Evolutionary conservation across 352 stramenopile genomes (phyloP).

Genomic region (Phytophthora pseudosyringae): DNA sequence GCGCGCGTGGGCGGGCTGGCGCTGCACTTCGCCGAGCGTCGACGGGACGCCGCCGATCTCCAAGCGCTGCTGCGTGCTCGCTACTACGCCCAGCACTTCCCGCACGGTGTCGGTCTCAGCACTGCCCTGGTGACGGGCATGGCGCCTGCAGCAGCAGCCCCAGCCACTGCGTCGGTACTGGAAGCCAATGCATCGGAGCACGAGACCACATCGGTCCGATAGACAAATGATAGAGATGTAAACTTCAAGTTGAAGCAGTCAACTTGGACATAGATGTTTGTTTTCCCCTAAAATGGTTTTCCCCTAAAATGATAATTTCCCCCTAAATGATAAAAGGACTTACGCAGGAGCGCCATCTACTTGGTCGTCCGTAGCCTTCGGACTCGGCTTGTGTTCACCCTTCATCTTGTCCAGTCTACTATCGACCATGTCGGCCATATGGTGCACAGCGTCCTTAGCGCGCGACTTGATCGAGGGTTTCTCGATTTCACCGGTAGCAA

Average conservation of each 20-base stretch:
- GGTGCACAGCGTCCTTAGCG: constrained; percentile 35
- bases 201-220: constrained; percentile 27
- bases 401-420: constrained; percentile 12
- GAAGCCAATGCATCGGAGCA: constrained; percentile 9
- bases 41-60: constrained; percentile 55
- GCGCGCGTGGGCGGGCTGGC: constrained; percentile 67
- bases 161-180: not conserved
- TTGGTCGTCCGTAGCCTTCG: constrained; percentile 6
- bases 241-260: constrained; percentile 22
- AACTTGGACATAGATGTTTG: not conserved
- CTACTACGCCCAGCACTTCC: constrained; percentile 70
- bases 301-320: not conserved
- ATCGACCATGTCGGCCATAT: constrained; percentile 26
- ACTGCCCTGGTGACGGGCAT: constrained; percentile 5
- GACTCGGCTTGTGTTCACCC: constrained; percentile 20
- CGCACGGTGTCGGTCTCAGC: constrained; percentile 14
- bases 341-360: not conserved
- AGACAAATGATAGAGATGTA: constrained; percentile 19
- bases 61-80: constrained; percentile 66
- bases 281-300: constrained; percentile 3
- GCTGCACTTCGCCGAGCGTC: constrained; percentile 78
- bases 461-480: constrained; percentile 32
- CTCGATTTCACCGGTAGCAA: constrained; percentile 12
- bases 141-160: constrained; percentile 3
- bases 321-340: no score